phyloP scores from a whole-genome alignment of 768 basidiomycete species.

The Leccinum uliginosum region DNA sequence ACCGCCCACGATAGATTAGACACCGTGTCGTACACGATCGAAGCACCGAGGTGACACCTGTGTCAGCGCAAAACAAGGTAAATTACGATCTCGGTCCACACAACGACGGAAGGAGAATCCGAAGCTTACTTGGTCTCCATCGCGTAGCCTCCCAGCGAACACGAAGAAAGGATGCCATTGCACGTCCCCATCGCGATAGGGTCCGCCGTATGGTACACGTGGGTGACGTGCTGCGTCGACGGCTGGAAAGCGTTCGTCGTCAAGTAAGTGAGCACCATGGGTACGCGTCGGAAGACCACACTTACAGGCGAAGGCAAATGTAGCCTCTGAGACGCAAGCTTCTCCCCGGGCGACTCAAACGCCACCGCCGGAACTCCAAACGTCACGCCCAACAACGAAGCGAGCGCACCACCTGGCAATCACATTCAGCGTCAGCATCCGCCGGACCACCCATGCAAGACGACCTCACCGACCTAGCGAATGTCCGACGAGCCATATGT shows the following conservation, averaged over 20 bases:
- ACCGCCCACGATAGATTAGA: constrained; percentile 81
- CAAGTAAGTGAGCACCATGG: not conserved
- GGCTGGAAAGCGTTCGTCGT: constrained; percentile 41
- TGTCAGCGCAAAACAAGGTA: not conserved
- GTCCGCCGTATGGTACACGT: constrained; percentile 93
- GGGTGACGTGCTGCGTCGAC: constrained; percentile 75
- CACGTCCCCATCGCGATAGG: constrained; percentile 91
- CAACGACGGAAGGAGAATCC: not conserved
- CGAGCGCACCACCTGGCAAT: constrained; percentile 56
- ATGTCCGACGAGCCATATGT: constrained; percentile 85
- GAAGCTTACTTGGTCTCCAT: constrained; percentile 64
- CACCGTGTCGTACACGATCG: constrained; percentile 91
- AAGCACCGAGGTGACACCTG: constrained; percentile 82
- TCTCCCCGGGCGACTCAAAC: constrained; percentile 89
- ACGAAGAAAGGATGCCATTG: constrained; percentile 75
- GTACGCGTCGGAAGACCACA: constrained; percentile 19
- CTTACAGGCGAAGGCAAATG: constrained; percentile 84
- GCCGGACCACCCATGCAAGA: not conserved
- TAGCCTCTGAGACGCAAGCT: constrained; percentile 69
- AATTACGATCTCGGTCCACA: not conserved
- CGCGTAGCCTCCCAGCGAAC: constrained; percentile 85
- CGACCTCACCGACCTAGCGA: constrained; percentile 51
- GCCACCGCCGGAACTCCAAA: constrained; percentile 87
- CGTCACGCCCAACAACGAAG: constrained; percentile 78
- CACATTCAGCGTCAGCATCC: constrained; percentile 23